Conservation (phyloP, 1,284 basidiomycete species). For the Cyathus pygmaeus region DNA sequence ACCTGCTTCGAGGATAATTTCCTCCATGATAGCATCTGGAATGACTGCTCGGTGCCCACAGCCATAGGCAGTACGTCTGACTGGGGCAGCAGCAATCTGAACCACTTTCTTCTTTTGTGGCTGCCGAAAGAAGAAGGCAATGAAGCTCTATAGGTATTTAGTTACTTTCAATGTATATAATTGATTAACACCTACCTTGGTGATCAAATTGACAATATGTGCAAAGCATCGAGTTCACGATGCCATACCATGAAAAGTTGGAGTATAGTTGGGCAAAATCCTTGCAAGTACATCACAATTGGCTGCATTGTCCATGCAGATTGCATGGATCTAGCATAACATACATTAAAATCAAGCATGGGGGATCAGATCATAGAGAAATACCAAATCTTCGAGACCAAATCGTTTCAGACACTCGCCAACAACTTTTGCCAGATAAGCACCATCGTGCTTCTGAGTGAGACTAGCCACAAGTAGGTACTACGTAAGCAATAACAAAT, state of each 20-base stretch:
- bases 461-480: not conserved
- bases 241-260: conserved; percentile 11
- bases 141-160: conserved; percentile 5
- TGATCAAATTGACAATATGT: conserved; percentile 13
- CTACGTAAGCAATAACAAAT: not conserved
- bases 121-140: conserved; percentile 11
- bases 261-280: not conserved
- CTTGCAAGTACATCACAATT: conserved; percentile 10
- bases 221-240: conserved; percentile 7
- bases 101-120: conserved; percentile 5
- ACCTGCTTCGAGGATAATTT: conserved; percentile 4
- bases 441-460: not conserved
- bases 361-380: not conserved
- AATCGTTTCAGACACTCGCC: not conserved
- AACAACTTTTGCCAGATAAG: not conserved
- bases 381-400: conserved; percentile 2
- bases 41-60: not conserved
- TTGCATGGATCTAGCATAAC: conserved; percentile 4
- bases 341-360: too few species aligned
- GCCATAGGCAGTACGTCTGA: not conserved
- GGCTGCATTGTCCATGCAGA: conserved; percentile 11
- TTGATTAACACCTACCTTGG: conserved; percentile 5
- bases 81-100: not conserved
- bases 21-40: conserved; percentile 1
- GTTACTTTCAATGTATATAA: not conserved